Percentiles rank a stretch among this genome's conserved stretches.
Evolutionary conservation across 805 yeast genomes (phyloP).

Genomic region (Ogataea ramenticola): DNA sequence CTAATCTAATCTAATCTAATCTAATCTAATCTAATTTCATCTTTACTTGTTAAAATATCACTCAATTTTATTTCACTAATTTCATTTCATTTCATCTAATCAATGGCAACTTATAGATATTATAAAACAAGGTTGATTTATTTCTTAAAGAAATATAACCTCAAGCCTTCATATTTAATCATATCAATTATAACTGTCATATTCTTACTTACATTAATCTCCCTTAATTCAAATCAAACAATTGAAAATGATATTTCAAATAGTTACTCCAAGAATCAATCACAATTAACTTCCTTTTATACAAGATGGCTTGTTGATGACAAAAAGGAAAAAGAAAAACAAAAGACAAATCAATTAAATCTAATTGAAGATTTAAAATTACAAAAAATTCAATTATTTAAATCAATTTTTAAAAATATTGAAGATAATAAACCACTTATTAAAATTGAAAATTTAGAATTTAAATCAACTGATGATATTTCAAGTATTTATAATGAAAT

Average conservation of each 20-base stretch:
- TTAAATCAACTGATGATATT: constrained; percentile 6
- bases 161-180: background rate
- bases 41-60: too few species aligned
- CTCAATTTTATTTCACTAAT: background rate
- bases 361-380: constrained; percentile 3
- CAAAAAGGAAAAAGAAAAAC: background rate
- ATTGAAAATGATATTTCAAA: too few species aligned
- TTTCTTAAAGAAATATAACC: background rate
- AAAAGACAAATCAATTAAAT: constrained; percentile 3
- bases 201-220: background rate
- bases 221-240: background rate
- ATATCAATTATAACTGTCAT: background rate
- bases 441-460: constrained; percentile 12
- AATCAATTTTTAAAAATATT: constrained; percentile 13
- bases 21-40: too few species aligned
- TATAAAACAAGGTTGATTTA: background rate
- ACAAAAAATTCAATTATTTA: constrained; percentile 14
- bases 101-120: constrained; percentile 1
- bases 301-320: constrained; percentile 13
- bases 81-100: background rate
- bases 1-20: too few species aligned
- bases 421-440: constrained; percentile 14
- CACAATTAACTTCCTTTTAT: constrained; percentile 15
- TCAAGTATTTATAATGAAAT: constrained; percentile 4
- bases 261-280: constrained; percentile 1